Base-by-base conservation (phyloP, 2,329 filamentous ascomycete species). In the Ciborinia camelliae region DNA sequence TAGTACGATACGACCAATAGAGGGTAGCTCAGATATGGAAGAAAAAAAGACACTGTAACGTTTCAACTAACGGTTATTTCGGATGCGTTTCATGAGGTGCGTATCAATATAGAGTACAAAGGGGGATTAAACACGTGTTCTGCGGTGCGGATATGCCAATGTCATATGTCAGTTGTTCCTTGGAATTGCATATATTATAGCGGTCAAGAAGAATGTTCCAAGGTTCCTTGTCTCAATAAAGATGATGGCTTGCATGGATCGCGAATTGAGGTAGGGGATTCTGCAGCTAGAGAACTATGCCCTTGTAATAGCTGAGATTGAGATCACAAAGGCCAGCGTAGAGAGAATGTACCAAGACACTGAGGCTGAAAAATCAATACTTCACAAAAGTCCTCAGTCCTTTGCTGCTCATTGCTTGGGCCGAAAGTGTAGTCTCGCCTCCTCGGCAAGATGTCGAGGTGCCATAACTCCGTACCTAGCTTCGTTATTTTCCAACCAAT, bases 401-500 rank as follows among this genome's bases (percentile, higher is more conserved):
- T 51, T 51, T 20, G 8, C 23, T 26, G 20, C 55, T 58, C 55
- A 35, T 58, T 47, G 28, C n/a, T 47, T 47, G n/a, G 45, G 20
- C 15, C 15, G 26, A 55, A 74, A 74, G 52, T 72, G 66, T 54
- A 67, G 57, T 51, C 69, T 68, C 14, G 73, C 71, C 62, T 76
- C 71, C 67, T 74, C 65, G 52, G 71, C 67, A 68, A 79, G 58
- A 57, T 73, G 71, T 53, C 73, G 69, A 18, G 78, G 77, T 10
- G 75, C 76, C 63, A 70, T 68, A 20, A 79, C 75, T 39, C 73
- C 75, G 66, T 76, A 77, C 50, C 68, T 72, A n/a, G 71, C 69
- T 14, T 72, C 65, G 43, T 73, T 75, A 23, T 65, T 68, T 61
- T 76, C 75, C 30, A 74, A 65, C 76, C 77, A 80, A 28, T 71